Percentiles rank a stretch among this genome's conserved stretches.
Conservation (phyloP, 2,329 filamentous ascomycete species). For the Trichoderma asperellum region DNA sequence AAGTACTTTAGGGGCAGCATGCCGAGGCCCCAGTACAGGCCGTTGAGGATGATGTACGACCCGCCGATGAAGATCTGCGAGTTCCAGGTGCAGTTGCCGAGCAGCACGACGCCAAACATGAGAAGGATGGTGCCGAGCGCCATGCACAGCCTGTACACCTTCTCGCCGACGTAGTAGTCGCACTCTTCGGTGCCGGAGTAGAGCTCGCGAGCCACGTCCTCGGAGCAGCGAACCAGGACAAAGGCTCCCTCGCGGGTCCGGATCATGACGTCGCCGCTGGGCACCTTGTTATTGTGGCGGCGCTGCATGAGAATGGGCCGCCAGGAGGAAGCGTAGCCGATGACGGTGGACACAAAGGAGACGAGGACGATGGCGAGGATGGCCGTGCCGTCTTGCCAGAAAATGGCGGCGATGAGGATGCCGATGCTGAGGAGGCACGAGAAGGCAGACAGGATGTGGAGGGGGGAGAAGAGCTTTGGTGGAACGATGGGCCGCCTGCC, state of each 20-base stretch:
- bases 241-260: constrained; percentile 64
- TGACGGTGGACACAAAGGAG: constrained; percentile 56
- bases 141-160: constrained; percentile 58
- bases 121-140: constrained; percentile 61
- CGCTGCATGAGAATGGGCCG: constrained; percentile 57
- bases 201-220: constrained; percentile 65
- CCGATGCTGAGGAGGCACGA: constrained; percentile 54
- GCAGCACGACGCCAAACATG: constrained; percentile 63
- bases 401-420: constrained; percentile 50
- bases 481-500: constrained; percentile 52
- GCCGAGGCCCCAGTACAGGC: constrained; percentile 61
- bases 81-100: constrained; percentile 65
- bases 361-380: constrained; percentile 54
- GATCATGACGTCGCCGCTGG: constrained; percentile 63
- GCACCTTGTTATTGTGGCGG: constrained; percentile 52
- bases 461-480: constrained; percentile 53
- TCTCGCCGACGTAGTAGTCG: constrained; percentile 54
- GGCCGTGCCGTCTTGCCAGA: constrained; percentile 44
- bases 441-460: constrained; percentile 57
- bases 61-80: constrained; percentile 62
- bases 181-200: constrained; percentile 66
- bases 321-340: constrained; percentile 63
- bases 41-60: constrained; percentile 63
- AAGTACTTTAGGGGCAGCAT: constrained; percentile 54
- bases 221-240: constrained; percentile 59